Conservation (phyloP, 163 green algal species). For the Chlamydomonas reinhardtii region DNA sequence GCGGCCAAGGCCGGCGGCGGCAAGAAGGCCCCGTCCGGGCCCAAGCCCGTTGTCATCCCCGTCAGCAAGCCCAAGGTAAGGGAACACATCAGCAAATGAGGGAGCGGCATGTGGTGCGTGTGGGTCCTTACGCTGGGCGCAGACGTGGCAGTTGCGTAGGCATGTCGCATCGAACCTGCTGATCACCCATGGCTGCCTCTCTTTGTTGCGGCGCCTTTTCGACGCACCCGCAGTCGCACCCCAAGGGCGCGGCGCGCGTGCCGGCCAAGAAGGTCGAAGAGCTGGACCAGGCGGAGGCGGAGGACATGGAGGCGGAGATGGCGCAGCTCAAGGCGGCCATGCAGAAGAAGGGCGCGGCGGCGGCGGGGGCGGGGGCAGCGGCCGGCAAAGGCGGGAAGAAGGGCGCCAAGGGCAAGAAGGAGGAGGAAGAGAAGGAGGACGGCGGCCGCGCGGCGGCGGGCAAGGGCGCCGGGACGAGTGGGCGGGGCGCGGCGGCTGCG, state of each 20-base stretch:
- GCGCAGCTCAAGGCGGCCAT: constrained; percentile 15
- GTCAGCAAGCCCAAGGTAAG: constrained; percentile 49
- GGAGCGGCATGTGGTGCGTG: no score
- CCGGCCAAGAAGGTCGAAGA: constrained; percentile 16
- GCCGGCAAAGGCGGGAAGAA: not conserved
- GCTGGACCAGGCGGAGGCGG: not conserved
- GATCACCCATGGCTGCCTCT: no score
- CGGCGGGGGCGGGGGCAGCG: not conserved
- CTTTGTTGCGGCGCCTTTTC: no score
- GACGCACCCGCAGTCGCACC: constrained; percentile 15
- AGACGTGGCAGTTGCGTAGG: no score
- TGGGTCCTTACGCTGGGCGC: no score
- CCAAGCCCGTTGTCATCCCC: constrained; percentile 28
- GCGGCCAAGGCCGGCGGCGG: not conserved
- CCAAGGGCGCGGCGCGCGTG: constrained; percentile 35
- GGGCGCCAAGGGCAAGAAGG: constrained; percentile 6
- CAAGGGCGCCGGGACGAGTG: constrained; percentile 36
- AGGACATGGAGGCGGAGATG: constrained; percentile 3
- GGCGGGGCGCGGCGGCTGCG: constrained; percentile 8
- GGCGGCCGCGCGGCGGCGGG: constrained; percentile 31
- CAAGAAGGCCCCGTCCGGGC: not conserved
- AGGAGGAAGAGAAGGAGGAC: constrained; percentile 42
- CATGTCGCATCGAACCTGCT: no score
- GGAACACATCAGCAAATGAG: no score
- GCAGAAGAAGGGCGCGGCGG: constrained; percentile 4